A percentile compares a stretch with the other conserved stretches of the same genome.
phyloP scores from a whole-genome alignment of 345 rosid species.

The Eucalyptus leucophloia region DNA sequence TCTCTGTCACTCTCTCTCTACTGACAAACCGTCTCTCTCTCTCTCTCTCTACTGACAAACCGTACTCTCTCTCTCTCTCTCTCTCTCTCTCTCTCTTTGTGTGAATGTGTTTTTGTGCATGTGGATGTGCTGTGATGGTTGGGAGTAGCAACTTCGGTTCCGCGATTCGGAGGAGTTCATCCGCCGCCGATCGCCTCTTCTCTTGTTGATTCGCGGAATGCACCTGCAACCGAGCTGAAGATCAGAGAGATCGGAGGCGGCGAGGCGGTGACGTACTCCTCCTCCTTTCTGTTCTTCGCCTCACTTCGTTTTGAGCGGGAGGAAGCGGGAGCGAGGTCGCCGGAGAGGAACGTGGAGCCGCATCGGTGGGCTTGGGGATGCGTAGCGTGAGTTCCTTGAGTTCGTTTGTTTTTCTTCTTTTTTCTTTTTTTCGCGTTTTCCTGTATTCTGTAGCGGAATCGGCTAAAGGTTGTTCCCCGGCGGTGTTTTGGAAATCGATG shows the following conservation, averaged over 20 bases:
- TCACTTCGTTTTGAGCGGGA: not conserved
- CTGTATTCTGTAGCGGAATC: not conserved
- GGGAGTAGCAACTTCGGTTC: not conserved
- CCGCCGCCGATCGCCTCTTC: not conserved
- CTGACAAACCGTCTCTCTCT: not conserved
- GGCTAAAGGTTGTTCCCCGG: not conserved
- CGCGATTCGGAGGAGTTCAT: not conserved
- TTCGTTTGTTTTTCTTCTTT: not conserved
- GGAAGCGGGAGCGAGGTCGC: not conserved
- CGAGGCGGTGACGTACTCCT: not conserved
- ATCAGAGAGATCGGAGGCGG: not conserved
- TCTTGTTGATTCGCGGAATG: not conserved
- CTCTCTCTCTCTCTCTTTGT: not conserved
- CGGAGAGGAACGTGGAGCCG: not conserved
- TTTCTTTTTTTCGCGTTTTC: not conserved
- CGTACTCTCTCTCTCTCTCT: not conserved
- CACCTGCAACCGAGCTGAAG: not conserved
- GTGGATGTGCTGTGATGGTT: not conserved
- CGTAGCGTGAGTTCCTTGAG: not conserved
- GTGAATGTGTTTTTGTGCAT: not conserved
- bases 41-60: not conserved
- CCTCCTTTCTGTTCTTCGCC: not conserved
- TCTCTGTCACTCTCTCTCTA: not conserved
- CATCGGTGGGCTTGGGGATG: not conserved
- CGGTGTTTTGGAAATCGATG: not conserved